Percentiles rank a stretch among this genome's conserved stretches.
These are phyloP conservation scores for Plectosphaerella plurivora DNA, from an alignment of 2,329 filamentous ascomycete species.

Conservation along the genomic window DNA sequence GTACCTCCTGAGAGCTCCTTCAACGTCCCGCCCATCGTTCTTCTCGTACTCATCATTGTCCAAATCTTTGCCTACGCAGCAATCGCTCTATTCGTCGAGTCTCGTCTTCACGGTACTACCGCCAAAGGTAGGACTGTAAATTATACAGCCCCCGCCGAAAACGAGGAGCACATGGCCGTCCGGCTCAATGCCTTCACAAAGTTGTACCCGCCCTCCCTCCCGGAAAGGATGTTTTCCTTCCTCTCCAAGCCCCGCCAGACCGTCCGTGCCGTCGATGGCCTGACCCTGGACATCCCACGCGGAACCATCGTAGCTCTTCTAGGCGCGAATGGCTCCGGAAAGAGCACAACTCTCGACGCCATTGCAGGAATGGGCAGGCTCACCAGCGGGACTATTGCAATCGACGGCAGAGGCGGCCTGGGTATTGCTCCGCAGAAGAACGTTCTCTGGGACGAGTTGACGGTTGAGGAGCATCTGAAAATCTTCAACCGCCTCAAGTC, in stretches of 20 bases:
- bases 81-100: constrained; percentile 70
- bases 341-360: constrained; percentile 57
- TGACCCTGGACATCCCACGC: constrained; percentile 66
- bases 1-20: constrained; percentile 63
- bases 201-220: constrained; percentile 63
- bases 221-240: constrained; percentile 48
- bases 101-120: constrained; percentile 17
- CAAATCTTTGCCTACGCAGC: constrained; percentile 77
- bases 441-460: constrained; percentile 70
- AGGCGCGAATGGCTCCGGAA: constrained; percentile 66
- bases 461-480: constrained; percentile 64
- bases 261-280: constrained; percentile 71
- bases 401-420: constrained; percentile 69
- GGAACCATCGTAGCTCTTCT: constrained; percentile 84
- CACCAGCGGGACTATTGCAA: constrained; percentile 59
- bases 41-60: constrained; percentile 73
- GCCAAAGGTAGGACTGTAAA: background rate
- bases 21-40: constrained; percentile 65
- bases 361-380: constrained; percentile 23
- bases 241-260: constrained; percentile 48
- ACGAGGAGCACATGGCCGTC: constrained; percentile 51
- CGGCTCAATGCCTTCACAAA: constrained; percentile 72
- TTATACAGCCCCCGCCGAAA: constrained; percentile 19
- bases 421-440: constrained; percentile 74
- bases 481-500: constrained; percentile 69